Conservation (phyloP, 140 eudicot genomes). For the Bidens hawaiensis region DNA sequence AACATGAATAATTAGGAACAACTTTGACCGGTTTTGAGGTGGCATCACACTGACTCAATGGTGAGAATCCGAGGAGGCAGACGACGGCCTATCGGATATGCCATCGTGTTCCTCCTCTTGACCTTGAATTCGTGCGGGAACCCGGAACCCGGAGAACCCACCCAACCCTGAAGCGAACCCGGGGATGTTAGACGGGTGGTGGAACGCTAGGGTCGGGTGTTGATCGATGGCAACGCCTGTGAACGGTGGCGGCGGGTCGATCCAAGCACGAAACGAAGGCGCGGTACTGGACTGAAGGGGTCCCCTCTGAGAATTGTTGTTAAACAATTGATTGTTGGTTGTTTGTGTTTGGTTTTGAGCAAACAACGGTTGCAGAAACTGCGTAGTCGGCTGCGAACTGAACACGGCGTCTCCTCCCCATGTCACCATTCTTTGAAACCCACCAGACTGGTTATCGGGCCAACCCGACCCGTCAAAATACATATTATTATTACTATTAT, state of each 20-base stretch:
- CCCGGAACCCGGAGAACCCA: constrained; percentile 80
- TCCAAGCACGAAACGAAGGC: constrained; percentile 95
- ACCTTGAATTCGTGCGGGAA: constrained; percentile 97
- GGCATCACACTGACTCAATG: constrained; percentile 49
- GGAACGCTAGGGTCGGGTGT: constrained; percentile 49
- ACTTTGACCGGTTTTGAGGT: constrained; percentile 39
- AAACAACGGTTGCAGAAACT: constrained; percentile 68
- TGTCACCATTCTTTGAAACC: constrained; percentile 38
- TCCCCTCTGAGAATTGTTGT: constrained; percentile 83
- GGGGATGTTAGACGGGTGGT: constrained; percentile 55
- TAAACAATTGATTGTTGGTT: constrained; percentile 44
- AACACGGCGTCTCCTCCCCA: constrained; percentile 64
- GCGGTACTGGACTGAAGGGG: constrained; percentile 99
- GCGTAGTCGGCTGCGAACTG: constrained; percentile 30
- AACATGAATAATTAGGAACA: too few species aligned
- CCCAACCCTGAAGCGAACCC: constrained; percentile 55
- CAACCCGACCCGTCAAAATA: constrained; percentile 61
- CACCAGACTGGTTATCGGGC: constrained; percentile 46
- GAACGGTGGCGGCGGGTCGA: constrained; percentile 53
- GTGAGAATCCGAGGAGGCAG: constrained; percentile 98
- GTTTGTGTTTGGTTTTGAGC: too few species aligned
- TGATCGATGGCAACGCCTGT: constrained; percentile 36
- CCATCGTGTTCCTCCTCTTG: constrained; percentile 96
- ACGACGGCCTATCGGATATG: constrained; percentile 83
- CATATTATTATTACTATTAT: constrained; percentile 16